Evolutionary conservation across 2,329 filamentous ascomycete genomes (phyloP), one percentile per base, ranked within the genome.

Genomic region (Epichloe bromicola): DNA sequence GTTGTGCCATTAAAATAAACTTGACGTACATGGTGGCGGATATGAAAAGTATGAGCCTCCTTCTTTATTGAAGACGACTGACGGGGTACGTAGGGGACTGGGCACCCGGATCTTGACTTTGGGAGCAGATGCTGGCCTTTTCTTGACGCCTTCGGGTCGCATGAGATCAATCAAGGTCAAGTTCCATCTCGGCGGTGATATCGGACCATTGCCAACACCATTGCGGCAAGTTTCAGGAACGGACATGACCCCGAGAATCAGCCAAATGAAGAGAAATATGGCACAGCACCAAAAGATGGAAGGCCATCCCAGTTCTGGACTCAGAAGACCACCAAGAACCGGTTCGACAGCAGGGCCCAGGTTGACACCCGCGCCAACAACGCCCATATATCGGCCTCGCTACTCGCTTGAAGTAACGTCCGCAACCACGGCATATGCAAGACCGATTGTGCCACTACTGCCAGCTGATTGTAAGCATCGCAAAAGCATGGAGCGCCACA

Each of bases 321-420:
- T 73, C 17, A 88, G 64, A 1, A 86, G 55, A 1, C 83, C 84
- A 14, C 84, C 83, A 3, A 86, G 67, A 1, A 84, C 73, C 0
- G 83, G 82, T 0, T 78, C 74, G 4, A 80, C 51, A 1, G 76
- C 67, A 3, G 75, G 74, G 0, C 74, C 75, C 33, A 85, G 60
- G 3, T 82, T 78, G 50, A 76, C 69, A 15, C 76, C 80, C 4
- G 72, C 73, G 34, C 74, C 76, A n/a, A 82, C 78, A 53, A 82
- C 75, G 48, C 79, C 85, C 69, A 90, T 83, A 60, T 86, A 90
- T 51, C 75, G 78, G 3, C 86, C 87, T 57, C 87, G 72, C 63
- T 91, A 84, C 0, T 78, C 74, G 44, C 76, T 80, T 0, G 83
- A 80, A 0, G 82, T 75, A 5, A 89, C 74, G 58, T 93, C 87